Evolutionary conservation across 768 basidiomycete genomes (phyloP).

Genomic region (Lepiota venenata): DNA sequence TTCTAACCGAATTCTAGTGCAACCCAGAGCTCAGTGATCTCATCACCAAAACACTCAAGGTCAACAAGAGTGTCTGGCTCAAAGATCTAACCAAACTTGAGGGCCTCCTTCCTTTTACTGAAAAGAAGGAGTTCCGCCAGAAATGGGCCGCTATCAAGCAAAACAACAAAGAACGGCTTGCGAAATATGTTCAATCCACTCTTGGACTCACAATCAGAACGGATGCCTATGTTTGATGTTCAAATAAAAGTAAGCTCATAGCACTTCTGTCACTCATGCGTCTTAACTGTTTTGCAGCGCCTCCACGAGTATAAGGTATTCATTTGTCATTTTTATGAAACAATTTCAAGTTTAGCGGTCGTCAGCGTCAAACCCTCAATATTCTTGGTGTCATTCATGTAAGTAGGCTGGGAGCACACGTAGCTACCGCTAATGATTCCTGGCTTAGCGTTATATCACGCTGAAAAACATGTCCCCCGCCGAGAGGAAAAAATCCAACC

Average conservation of each 20-base stretch:
- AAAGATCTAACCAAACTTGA: slow-evolving; percentile 79
- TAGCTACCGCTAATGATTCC: neutral
- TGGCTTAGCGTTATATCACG: slow-evolving; percentile 68
- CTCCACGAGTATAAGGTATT: slow-evolving; percentile 89
- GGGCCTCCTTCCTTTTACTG: slow-evolving; percentile 66
- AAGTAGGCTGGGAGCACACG: slow-evolving; percentile 19
- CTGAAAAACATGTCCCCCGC: slow-evolving; percentile 77
- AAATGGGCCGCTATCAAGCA: slow-evolving; percentile 86
- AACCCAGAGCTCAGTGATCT: slow-evolving; percentile 86
- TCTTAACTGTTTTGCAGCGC: slow-evolving; percentile 48
- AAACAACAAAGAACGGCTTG: slow-evolving; percentile 87
- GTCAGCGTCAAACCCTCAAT: slow-evolving; percentile 88
- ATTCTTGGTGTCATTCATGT: slow-evolving; percentile 89
- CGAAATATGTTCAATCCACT: slow-evolving; percentile 66
- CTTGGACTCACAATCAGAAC: slow-evolving; percentile 73
- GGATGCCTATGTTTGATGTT: slow-evolving; percentile 84
- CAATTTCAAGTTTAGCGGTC: neutral
- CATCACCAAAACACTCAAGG: slow-evolving; percentile 76
- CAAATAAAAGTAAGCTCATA: slow-evolving; percentile 66
- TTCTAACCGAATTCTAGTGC: slow-evolving; percentile 44
- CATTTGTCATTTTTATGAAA: neutral
- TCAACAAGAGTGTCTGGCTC: slow-evolving; percentile 78
- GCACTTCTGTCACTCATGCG: neutral
- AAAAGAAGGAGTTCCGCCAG: slow-evolving; percentile 71
- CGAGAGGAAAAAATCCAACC: slow-evolving; percentile 79